Percentiles rank a stretch among this genome's conserved stretches.
Evolutionary conservation across 225 moss, liverwort and hornwort genomes (phyloP).

Genomic region (Sphagnum contortum): DNA sequence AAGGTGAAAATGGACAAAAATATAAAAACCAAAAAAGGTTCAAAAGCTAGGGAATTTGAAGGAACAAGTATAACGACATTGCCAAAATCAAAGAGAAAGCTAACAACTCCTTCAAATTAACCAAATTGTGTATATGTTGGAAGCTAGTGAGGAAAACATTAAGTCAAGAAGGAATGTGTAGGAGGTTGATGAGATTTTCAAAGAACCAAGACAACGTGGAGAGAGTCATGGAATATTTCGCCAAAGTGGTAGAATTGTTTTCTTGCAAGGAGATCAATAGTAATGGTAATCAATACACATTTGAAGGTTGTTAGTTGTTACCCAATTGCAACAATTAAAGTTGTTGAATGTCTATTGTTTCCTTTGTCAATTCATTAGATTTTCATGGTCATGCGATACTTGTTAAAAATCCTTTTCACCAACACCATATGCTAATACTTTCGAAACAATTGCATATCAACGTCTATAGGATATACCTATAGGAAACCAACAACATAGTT

Average conservation of each 20-base stretch:
- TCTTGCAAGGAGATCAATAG: slow-evolving; percentile 14
- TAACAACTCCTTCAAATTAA: not conserved
- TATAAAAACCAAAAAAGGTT: too few relatives aligned
- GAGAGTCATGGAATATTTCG: slow-evolving; percentile 19
- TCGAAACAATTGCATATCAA: too few relatives aligned
- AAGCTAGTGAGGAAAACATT: slow-evolving; percentile 1
- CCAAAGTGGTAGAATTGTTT: slow-evolving; percentile 19
- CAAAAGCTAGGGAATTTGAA: too few relatives aligned
- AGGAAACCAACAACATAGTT: too few relatives aligned
- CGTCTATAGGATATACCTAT: too few relatives aligned
- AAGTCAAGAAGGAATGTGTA: not conserved
- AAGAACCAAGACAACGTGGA: slow-evolving; percentile 14
- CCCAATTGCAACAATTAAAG: too few relatives aligned
- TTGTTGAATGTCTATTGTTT: too few relatives aligned
- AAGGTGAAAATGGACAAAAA: too few relatives aligned
- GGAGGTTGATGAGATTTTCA: slow-evolving; percentile 15
- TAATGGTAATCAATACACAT: slow-evolving; percentile 17
- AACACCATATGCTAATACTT: too few relatives aligned
- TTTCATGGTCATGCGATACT: too few relatives aligned
- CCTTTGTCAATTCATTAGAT: too few relatives aligned
- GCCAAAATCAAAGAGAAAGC: not conserved
- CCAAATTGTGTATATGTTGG: not conserved
- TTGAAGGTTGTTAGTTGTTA: slow-evolving; percentile 21
- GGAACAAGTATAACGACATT: slow-evolving; percentile 3
- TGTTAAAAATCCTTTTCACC: too few relatives aligned